Evolutionary conservation across 306 rosid species (phyloP).

Genomic region (Prunus davidiana): DNA sequence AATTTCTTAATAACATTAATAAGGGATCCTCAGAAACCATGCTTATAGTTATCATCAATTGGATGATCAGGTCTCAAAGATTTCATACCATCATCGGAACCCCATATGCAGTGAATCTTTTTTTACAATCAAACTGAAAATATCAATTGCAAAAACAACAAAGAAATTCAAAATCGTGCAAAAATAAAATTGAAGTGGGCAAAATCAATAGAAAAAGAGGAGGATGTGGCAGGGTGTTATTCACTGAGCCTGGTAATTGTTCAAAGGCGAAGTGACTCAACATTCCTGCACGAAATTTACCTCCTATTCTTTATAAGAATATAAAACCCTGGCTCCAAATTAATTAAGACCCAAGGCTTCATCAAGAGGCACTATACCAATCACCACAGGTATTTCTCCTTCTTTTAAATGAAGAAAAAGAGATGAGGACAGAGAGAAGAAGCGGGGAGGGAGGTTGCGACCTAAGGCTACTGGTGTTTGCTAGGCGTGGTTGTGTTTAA

Average conservation of each 20-base stretch:
- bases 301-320: constrained; percentile 23
- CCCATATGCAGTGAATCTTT: neutral
- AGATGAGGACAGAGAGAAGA: accelerated
- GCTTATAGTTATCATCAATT: constrained; percentile 87
- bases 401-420: too few relatives aligned
- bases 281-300: constrained; percentile 59
- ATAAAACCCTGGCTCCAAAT: constrained; percentile 24
- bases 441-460: neutral
- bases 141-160: neutral
- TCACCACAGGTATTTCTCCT: neutral
- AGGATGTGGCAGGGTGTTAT: constrained; percentile 63
- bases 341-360: constrained; percentile 31
- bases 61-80: constrained; percentile 98
- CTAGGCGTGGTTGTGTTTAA: neutral
- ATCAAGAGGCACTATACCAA: constrained; percentile 35
- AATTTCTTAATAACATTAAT: too few relatives aligned
- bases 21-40: constrained; percentile 67
- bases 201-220: too few relatives aligned
- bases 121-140: neutral
- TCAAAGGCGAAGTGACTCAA: constrained; percentile 89
- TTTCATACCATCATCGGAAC: constrained; percentile 95
- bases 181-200: too few relatives aligned
- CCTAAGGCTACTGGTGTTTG: too few relatives aligned
- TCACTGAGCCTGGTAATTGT: constrained; percentile 58
- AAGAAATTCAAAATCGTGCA: accelerated